Conservation (phyloP, 768 basidiomycete species). For the Hebeloma cylindrosporum region DNA sequence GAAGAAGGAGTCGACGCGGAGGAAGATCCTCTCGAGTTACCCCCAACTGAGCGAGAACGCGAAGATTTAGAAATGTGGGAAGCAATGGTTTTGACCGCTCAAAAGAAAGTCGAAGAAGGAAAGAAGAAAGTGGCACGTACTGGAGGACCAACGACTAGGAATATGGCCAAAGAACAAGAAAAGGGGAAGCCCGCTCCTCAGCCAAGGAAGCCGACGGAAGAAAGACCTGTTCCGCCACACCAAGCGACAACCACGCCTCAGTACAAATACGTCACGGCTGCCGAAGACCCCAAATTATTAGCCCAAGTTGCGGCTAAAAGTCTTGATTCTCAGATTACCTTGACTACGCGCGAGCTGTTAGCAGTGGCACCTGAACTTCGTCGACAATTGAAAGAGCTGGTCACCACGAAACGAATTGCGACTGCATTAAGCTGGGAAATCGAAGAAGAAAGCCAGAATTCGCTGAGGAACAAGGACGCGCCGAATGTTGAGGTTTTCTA, state of each 20-base stretch:
- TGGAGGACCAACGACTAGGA: neutral
- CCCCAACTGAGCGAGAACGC: neutral
- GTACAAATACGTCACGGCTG: constrained; percentile 11
- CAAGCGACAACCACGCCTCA: constrained; percentile 2
- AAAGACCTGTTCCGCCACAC: neutral
- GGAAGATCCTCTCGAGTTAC: neutral
- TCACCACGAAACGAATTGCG: constrained; percentile 7
- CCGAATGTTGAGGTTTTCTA: too few relatives aligned
- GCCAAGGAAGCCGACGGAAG: neutral
- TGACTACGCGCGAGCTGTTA: constrained; percentile 16
- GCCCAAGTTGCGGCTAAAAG: constrained; percentile 3
- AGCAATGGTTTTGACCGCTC: neutral
- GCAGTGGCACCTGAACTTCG: constrained; percentile 17
- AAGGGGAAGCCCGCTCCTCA: neutral
- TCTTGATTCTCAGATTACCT: constrained; percentile 10
- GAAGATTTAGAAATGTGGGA: constrained; percentile 3
- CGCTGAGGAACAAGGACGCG: too few relatives aligned
- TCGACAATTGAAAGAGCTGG: constrained; percentile 13
- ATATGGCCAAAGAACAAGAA: neutral
- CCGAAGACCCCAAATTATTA: constrained; percentile 12
- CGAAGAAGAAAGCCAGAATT: neutral
- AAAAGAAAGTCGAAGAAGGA: constrained; percentile 5
- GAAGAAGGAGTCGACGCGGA: neutral
- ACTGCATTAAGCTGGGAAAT: neutral
- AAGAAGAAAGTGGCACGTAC: neutral